These are phyloP conservation scores for Xylariaceae sp. DNA, from an alignment of 2,329 filamentous ascomycete genomes.

Conservation along the genomic window DNA sequence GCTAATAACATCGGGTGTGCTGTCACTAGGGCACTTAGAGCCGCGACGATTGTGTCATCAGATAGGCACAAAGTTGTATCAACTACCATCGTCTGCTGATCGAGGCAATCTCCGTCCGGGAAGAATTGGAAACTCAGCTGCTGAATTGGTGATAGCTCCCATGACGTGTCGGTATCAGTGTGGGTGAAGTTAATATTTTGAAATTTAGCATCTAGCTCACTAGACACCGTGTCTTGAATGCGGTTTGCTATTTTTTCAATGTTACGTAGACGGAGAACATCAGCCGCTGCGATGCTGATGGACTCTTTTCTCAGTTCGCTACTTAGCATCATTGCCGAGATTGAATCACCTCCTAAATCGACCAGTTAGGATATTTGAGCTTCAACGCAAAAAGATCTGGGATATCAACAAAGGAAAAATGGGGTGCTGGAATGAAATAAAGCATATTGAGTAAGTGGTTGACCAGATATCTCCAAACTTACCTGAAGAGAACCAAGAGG, in stretches of 20 bases:
- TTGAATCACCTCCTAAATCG: conserved; percentile 5
- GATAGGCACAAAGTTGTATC: conserved; percentile 6
- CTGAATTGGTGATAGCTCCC: conserved; percentile 16
- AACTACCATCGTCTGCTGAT: conserved; percentile 13
- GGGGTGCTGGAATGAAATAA: no score
- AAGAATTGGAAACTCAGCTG: conserved; percentile 16
- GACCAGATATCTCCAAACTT: not conserved
- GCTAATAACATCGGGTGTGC: conserved; percentile 2
- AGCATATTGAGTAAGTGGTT: no score
- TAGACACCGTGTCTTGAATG: conserved; percentile 3
- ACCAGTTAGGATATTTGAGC: not conserved
- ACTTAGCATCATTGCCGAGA: conserved; percentile 11
- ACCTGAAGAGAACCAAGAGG: conserved; percentile 12
- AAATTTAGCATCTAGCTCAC: not conserved
- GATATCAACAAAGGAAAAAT: no score
- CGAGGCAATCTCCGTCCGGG: conserved; percentile 10
- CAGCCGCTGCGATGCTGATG: conserved; percentile 9
- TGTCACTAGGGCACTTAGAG: not conserved
- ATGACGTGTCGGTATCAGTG: not conserved
- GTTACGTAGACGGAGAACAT: conserved; percentile 11
- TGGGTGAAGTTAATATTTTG: not conserved
- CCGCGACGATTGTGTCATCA: conserved; percentile 1
- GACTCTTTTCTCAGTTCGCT: conserved; percentile 11
- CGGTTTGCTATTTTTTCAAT: conserved; percentile 6
- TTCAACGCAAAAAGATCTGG: no score